Base-by-base conservation (phyloP, 2,329 filamentous ascomycete genomes). In the Grosmannia clavigera region DNA sequence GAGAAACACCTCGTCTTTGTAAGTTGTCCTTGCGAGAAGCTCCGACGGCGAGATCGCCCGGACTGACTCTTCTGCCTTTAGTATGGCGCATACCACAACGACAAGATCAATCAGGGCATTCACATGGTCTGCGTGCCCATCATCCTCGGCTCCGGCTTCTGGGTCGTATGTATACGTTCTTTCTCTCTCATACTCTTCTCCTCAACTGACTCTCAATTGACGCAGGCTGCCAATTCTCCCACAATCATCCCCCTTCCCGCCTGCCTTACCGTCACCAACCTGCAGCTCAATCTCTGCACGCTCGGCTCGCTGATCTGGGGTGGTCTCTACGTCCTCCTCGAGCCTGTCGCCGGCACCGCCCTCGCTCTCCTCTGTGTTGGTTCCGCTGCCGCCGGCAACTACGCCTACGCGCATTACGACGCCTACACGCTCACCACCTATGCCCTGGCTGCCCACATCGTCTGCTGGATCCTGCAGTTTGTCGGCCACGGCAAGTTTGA, bases 401-500 rank as follows among this genome's bases (percentile, higher is more conserved):
- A 90, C 66, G 77, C 94, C 57, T 83, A 88, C 22, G 77, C 80
- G 27, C 81, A 82, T 33, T 71, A 79, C 5, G 73, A 74, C 35
- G 66, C 71, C 19, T 79, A 78, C 55, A 83, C 81, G 62, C 72
- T 80, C 66, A 69, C 72, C 33, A 88, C 90, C 48, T 76, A 87
- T 22, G 83, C 76, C 3, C 73, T 91, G 52, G 65, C 60, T 3
- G 58, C 60, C 43, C 86, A 95, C 66, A 70, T 91, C 53, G 75
- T 85, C 55, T 86, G 84, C 62, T 99, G 94, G 94, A 76, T 96
- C 60, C 78, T 86, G 57, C 94, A 99, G 70, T 96, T 99, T 69
- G 68, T 97, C 57, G 94, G 94, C 33, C 94, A 99, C 69, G 92
- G 91, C 46, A 83, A 81, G 57, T 97, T 90, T 67, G 94, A 97